Base-by-base conservation (phyloP, 1,284 basidiomycete genomes). In the Naganishia albida region DNA sequence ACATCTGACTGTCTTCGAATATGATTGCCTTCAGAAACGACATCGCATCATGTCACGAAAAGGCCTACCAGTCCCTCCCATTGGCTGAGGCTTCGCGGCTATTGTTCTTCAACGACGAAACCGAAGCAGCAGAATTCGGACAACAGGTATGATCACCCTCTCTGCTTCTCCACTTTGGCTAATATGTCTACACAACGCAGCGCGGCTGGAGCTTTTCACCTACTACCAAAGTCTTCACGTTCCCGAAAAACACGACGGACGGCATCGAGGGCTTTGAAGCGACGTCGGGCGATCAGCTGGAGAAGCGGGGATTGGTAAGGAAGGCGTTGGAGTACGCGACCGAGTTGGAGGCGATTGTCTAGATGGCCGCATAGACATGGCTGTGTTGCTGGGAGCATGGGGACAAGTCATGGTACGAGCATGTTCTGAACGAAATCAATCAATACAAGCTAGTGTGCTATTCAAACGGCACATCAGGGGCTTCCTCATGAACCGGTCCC, bases 331-430 rank as follows among this genome's bases (percentile, higher is more conserved):
- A 73, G 60, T 69, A 79, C 50, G 77, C 78, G 23, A 73, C 74
- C 62, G 76, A 79, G 68, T 70, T 80, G 54, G 78, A 80, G 71
- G 75, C 77, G 62, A 78, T 80, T 66, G 76, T 80, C 13, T 80
- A 77, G 67, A 68, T 43, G 54, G 34, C n/a, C n/a, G n/a, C n/a
- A n/a, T n/a, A n/a, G n/a, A n/a, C n/a, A 10, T 34, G 10, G 34
- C 34, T 4, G 34, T 34, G 34, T 10, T 34, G 34, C 34, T 34
- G 34, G n/a, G n/a, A n/a, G n/a, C 34, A 34, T 34, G 34, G 34
- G 34, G 6, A 34, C 10, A 34, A 34, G 4, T 10, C 34, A 10
- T 6, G 34, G 34, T 4, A 34, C 34, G 34, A 34, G 34, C 34
- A 34, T 34, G 34, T 34, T 10, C 6, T 6, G 34, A 6, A 34